Evolutionary conservation across 2,329 filamentous ascomycete species (phyloP).

Genomic region (Ophiocordyceps camponoti-rufipedis): DNA sequence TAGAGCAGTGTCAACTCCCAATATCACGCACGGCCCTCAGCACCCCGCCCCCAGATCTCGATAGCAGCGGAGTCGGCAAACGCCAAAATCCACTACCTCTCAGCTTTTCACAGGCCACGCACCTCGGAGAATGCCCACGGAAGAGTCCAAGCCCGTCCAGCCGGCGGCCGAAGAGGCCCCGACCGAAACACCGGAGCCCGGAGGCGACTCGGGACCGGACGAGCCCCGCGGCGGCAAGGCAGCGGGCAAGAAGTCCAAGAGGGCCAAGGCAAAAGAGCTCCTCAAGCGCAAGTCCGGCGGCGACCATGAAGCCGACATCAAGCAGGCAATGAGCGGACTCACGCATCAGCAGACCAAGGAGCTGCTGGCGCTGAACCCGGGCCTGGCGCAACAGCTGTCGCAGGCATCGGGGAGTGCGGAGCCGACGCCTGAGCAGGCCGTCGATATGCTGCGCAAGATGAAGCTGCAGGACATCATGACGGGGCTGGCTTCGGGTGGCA

Average conservation of each 20-base stretch:
- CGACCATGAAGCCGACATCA: slow-evolving; percentile 20
- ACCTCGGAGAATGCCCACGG: slow-evolving; percentile 23
- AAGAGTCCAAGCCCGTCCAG: slow-evolving; percentile 46
- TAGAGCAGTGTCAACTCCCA: too few relatives aligned
- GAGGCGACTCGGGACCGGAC: slow-evolving; percentile 29
- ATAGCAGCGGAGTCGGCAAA: too few relatives aligned
- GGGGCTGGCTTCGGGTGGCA: slow-evolving; percentile 56
- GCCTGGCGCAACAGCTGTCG: slow-evolving; percentile 40
- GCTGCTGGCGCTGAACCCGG: slow-evolving; percentile 55
- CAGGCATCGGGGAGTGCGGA: slow-evolving; percentile 17
- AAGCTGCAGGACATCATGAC: slow-evolving; percentile 57
- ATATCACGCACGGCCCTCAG: too few relatives aligned
- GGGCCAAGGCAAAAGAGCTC: slow-evolving; percentile 34
- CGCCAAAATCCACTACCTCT: background rate
- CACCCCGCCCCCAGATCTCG: too few relatives aligned
- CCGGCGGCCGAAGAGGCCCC: slow-evolving; percentile 28
- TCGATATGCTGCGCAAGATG: slow-evolving; percentile 40
- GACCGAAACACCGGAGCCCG: slow-evolving; percentile 26
- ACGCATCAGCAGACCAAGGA: slow-evolving; percentile 41
- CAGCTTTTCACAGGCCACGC: background rate
- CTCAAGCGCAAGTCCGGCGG: slow-evolving; percentile 15
- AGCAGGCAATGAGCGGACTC: slow-evolving; percentile 33
- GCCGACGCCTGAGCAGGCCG: slow-evolving; percentile 21
- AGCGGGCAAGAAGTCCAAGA: slow-evolving; percentile 39
- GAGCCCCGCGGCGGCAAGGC: slow-evolving; percentile 40